Conservation (phyloP, 2,329 filamentous ascomycete genomes). For the Thelonectria rubi region DNA sequence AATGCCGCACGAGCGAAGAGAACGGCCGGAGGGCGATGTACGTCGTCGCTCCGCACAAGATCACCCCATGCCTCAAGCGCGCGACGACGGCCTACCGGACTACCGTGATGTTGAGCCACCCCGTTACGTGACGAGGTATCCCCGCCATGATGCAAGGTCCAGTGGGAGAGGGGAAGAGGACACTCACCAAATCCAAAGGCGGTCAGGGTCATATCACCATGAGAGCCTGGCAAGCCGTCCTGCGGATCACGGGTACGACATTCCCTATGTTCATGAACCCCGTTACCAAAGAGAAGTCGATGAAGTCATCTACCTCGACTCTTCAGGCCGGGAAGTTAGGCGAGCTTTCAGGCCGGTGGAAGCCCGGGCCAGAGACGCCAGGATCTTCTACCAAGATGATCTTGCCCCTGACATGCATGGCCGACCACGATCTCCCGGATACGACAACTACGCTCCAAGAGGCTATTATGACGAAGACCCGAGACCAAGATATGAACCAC, state of each 20-base stretch:
- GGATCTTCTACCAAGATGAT: conserved; percentile 19
- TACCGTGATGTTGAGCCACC: conserved; percentile 32
- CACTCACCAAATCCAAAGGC: neutral
- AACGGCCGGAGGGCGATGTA: neutral
- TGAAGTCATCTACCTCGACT: conserved; percentile 41
- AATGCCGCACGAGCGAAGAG: neutral
- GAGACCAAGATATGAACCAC: conserved; percentile 20
- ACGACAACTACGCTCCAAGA: conserved; percentile 19
- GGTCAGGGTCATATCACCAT: neutral
- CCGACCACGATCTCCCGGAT: conserved; percentile 19
- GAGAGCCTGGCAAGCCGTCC: neutral
- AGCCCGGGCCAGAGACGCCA: conserved; percentile 23
- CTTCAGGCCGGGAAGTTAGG: conserved; percentile 38
- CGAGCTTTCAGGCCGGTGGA: conserved; percentile 33
- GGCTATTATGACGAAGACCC: conserved; percentile 26
- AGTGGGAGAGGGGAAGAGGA: neutral
- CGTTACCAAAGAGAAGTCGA: conserved; percentile 26
- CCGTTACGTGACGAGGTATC: conserved; percentile 23
- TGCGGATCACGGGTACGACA: conserved; percentile 7
- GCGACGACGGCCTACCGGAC: conserved; percentile 20
- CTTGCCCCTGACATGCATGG: conserved; percentile 9
- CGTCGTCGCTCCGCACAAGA: conserved; percentile 1
- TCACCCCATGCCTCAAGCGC: conserved; percentile 15
- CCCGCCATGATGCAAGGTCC: neutral
- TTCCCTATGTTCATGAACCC: conserved; percentile 11